Base-by-base conservation (phyloP, 2,329 filamentous ascomycete genomes). In the Chaetomiaceae sp. region DNA sequence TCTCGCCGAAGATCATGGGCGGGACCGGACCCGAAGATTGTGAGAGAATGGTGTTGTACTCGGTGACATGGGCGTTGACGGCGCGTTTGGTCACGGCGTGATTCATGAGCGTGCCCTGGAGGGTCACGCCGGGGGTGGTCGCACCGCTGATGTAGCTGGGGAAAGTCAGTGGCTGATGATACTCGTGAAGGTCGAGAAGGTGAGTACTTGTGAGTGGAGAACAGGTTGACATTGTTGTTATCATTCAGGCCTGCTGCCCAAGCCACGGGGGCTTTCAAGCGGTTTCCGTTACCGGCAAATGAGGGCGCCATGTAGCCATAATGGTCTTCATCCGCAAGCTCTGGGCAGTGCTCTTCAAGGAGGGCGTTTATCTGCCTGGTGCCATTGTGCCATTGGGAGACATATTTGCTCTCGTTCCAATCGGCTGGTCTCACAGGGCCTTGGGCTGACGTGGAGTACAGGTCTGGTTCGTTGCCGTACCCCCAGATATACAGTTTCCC, bases 391-490 rank as follows among this genome's bases (percentile, higher is more conserved):
- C 81, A 86, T 61, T 85, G 77, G 5, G 65, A 58, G 2, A 83
- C 78, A 60, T 80, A 85, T 29, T 72, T 69, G 14, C 65, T 66
- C 61, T 84, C 82, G 50, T 74, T 75, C 75, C 79, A 85, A 25
- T 62, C 69, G 0, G 69, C 25, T 0, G 80, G 75, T n/a, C 81
- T 67, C 18, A 81, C 74, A 0, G 72, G 68, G 0, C 76, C 75
- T 57, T 80, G 77, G 2, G 74, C 65, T 18, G 75, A 77, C 1
- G 73, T 76, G 16, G 76, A 74, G 65, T 70, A 85, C 7, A 85
- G 66, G 64, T 86, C 81, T 0, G 81, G 80, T 64, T 85, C 82
- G 60, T 86, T 86, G 34, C 84, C 82, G 58, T 85, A 79, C 62
- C 83, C 80, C 79, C 79, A 86, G 56, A 71, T 69, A 23, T 79